Conservation (phyloP, 371 early-diverging fungal species). For the Capniomyces stellatus region DNA sequence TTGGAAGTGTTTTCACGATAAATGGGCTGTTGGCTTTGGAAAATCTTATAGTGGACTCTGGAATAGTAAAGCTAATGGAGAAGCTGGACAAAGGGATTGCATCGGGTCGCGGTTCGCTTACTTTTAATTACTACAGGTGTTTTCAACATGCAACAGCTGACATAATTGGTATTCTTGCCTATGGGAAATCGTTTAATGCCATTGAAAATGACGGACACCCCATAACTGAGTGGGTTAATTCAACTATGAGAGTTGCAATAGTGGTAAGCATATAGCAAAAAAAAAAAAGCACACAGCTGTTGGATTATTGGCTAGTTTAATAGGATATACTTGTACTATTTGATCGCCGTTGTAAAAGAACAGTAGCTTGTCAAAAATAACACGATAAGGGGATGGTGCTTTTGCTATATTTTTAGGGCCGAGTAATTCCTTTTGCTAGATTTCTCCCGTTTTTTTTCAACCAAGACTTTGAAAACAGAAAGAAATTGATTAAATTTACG, state of each 20-base stretch:
- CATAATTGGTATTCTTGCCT: neutral
- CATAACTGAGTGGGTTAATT: neutral
- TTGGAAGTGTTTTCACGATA: constrained; percentile 8
- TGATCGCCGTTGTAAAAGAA: neutral
- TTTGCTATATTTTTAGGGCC: too few species aligned
- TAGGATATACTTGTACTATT: neutral
- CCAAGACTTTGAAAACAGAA: too few species aligned
- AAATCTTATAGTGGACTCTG: constrained; percentile 5
- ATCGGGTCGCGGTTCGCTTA: neutral
- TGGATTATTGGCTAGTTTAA: too few species aligned
- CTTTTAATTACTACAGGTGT: neutral
- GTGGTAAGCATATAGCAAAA: neutral
- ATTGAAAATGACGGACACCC: constrained; percentile 2
- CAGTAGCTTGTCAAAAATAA: neutral
- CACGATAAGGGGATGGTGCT: neutral
- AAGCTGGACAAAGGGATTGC: neutral
- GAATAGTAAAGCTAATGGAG: constrained; percentile 2
- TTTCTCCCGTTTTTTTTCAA: too few species aligned
- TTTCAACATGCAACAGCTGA: neutral
- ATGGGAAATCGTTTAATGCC: constrained; percentile 1
- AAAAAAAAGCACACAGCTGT: too few species aligned
- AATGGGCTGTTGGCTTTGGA: constrained; percentile 8
- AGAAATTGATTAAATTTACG: neutral
- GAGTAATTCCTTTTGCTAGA: too few species aligned
- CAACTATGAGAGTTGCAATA: neutral